Conservation (phyloP, 495 filamentous ascomycete species). For the Penicillium waksmanii region DNA sequence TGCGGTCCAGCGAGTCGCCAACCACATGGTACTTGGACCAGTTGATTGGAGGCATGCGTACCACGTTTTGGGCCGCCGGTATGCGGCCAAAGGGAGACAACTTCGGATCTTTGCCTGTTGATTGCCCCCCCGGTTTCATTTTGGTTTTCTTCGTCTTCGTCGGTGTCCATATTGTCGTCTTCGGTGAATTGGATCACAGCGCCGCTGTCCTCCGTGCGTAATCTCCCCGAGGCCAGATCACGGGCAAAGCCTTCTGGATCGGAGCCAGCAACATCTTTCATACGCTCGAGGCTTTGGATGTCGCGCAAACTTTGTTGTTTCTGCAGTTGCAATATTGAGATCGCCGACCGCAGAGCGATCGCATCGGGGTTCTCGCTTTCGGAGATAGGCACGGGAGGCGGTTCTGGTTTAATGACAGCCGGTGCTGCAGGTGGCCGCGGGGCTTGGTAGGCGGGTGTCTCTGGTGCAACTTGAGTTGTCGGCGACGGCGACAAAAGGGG, state of each 20-base stretch:
- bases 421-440: conserved; percentile 23
- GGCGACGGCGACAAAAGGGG: conserved; percentile 40
- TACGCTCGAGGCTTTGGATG: conserved; percentile 62
- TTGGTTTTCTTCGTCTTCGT: conserved; percentile 25
- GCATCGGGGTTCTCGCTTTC: conserved; percentile 82
- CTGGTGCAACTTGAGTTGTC: conserved; percentile 22
- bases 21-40: conserved; percentile 89
- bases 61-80: conserved; percentile 78
- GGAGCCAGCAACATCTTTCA: conserved; percentile 65
- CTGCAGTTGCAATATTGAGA: conserved; percentile 82
- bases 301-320: conserved; percentile 73
- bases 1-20: conserved; percentile 76
- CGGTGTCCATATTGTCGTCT: conserved; percentile 37
- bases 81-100: conserved; percentile 52
- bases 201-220: conserved; percentile 46
- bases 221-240: conserved; percentile 60
- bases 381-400: conserved; percentile 67
- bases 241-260: conserved; percentile 71
- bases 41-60: conserved; percentile 84
- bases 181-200: conserved; percentile 45
- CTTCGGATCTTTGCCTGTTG: conserved; percentile 28
- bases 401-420: conserved; percentile 45
- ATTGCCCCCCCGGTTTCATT: conserved; percentile 13
- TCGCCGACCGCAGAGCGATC: conserved; percentile 77
- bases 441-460: conserved; percentile 15